These are phyloP conservation scores for Salix exigua DNA, from an alignment of 345 rosid species.

Conservation along the genomic window DNA sequence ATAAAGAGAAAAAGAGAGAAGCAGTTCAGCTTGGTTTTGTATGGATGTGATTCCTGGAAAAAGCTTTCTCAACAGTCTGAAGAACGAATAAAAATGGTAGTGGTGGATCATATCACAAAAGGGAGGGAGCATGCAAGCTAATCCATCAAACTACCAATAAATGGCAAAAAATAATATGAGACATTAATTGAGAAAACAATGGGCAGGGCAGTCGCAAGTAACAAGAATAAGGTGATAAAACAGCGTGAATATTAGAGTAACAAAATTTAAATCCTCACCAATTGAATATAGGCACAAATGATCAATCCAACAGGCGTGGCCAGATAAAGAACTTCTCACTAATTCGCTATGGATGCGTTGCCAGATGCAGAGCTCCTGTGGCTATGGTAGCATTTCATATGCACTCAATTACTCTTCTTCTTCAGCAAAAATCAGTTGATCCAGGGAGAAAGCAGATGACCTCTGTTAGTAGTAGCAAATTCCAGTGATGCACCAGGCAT, in stretches of 20 bases:
- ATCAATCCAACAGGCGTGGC: slow-evolving; percentile 22
- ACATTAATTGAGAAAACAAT: slow-evolving; percentile 15
- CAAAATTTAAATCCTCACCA: slow-evolving; percentile 46
- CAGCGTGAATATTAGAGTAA: slow-evolving; percentile 20
- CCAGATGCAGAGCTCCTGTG: slow-evolving; percentile 19
- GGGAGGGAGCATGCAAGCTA: not conserved
- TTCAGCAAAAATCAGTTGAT: slow-evolving; percentile 7
- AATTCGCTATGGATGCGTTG: not conserved
- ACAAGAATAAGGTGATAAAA: slow-evolving; percentile 17
- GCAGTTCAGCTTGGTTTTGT: not conserved
- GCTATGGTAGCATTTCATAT: slow-evolving; percentile 5
- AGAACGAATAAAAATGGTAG: not conserved
- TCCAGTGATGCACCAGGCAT: slow-evolving; percentile 2
- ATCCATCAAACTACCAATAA: not conserved
- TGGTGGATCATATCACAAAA: not conserved
- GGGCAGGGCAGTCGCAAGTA: slow-evolving; percentile 11
- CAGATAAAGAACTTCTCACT: not conserved
- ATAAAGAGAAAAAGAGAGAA: not conserved
- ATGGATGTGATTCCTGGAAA: not conserved
- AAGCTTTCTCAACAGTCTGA: not conserved
- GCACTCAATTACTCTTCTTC: slow-evolving; percentile 13
- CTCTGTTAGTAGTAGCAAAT: slow-evolving; percentile 11
- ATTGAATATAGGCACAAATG: slow-evolving; percentile 33
- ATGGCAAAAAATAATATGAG: slow-evolving; percentile 5
- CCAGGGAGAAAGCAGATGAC: slow-evolving; percentile 15